Evolutionary conservation across 2,329 filamentous ascomycete genomes (phyloP), one percentile per base, ranked within the genome.

Genomic region (Trichoderma simmonsii): DNA sequence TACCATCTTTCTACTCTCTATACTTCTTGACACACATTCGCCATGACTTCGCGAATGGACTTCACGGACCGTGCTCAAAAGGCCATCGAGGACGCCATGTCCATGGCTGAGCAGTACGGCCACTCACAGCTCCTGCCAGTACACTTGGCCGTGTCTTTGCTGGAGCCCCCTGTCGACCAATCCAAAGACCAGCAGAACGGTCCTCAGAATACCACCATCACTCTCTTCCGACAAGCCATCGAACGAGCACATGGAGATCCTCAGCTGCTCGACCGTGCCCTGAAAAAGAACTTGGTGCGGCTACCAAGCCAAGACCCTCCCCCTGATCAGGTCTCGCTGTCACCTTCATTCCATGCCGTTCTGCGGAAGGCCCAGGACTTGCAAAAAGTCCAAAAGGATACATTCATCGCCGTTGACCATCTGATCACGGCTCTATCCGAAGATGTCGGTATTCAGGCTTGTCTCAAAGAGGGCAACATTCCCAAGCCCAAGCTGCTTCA

Each of bases 341-440:
- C 95, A 12, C 94, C 94, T 1, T 86, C 90, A 9, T 95, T 98
- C 82, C 90, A 91, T 74, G 93, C 92, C 76, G 88, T 98, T 71
- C 86, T 99, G 66, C 89, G 94, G 76, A 90, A 93, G 76, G 94
- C 96, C 2, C 91, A 93, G 81, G 94, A 98, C 36, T 83, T 99
- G 70, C 95, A 97, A 77, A 97, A 97, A 84, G 94, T 95, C n/a
- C 96, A 99, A 78, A 98, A 98, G 78, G 96, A 99, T 81, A 93
- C 90, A 75, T 99, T 91, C 82, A 93, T 99, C 75, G 96, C 95
- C 54, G 91, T 98, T 73, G 96, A 98, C 82, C 96, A 99, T 80
- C 87, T 99, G 66, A 98, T 99, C 78, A 91, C 91, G 74, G 91
- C 93, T 2, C 86, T 98, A 26, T 89, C 91, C 14, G 94, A 98